Evolutionary conservation across 2,329 filamentous ascomycete species (phyloP), one percentile per base, ranked within the genome.

Genomic region (Sporothrix protearum): DNA sequence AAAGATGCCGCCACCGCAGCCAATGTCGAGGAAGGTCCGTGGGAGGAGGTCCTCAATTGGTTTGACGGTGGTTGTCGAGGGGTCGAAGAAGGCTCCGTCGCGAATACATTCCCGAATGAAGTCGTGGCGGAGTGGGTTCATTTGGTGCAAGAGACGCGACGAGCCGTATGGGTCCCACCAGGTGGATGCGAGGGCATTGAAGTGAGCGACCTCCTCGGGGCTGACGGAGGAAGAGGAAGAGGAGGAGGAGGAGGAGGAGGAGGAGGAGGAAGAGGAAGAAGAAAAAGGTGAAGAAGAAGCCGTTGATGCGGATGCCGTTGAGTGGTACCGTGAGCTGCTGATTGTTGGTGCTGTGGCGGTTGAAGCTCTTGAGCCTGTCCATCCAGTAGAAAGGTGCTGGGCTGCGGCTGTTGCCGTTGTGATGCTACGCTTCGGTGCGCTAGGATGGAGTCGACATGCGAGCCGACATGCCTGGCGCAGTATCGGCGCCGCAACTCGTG

Each of bases 161-260:
- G 95, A 91, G 68, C 96, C 96, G 78, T 97, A 90, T 1, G 95
- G 92, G 81, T 98, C 94, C 96, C 96, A 99, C 96, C 96, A 99
- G 77, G 91, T 91, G 75, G 92, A 92, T 75, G 96, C 96, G 77
- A 99, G 92, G 74, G 89, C 89, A 78, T 94, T 94, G 87, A 99
- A 99, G 84, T 99, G 96, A 22, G 92, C 92, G 75, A 99, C 89
- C 83, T 99, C 95, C 75, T 91, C 88, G 69, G 92, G 87, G 77
- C 96, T 96, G 81, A 99, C 92, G 71, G 92, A 94, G 64, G 91
- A 89, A 76, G 80, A 75, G 61, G 79, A 53, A 1, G 73, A 36
- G 22, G 71, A 39, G 5, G 71, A 36, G 3, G 69, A 33, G 19
- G 72, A 57, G 12, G 73, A 30, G 1, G 71, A 22, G 2, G 71